Evolutionary conservation across 1,139 yeast genomes (phyloP).

Genomic region (Pichia sp.): DNA sequence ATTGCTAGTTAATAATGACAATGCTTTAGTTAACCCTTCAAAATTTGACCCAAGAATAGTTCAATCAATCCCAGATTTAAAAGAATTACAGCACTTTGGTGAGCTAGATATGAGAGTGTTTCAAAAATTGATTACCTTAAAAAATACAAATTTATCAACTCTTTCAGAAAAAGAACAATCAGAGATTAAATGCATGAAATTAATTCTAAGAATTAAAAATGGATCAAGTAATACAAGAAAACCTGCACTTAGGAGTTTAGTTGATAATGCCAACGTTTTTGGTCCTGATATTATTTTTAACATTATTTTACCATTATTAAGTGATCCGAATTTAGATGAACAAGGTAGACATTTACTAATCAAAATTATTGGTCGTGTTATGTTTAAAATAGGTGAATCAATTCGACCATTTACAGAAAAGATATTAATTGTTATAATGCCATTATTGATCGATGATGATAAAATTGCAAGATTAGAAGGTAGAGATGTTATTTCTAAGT

Average conservation of each 20-base stretch:
- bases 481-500: slow-evolving; percentile 65
- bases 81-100: slow-evolving; percentile 59
- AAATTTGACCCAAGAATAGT: slow-evolving; percentile 36
- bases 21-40: slow-evolving; percentile 15
- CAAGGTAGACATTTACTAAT: slow-evolving; percentile 80
- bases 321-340: slow-evolving; percentile 70
- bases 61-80: slow-evolving; percentile 57
- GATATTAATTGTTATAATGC: slow-evolving; percentile 68
- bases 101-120: slow-evolving; percentile 70
- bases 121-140: slow-evolving; percentile 47
- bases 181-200: slow-evolving; percentile 56
- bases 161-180: slow-evolving; percentile 47
- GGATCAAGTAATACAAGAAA: slow-evolving; percentile 67
- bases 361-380: slow-evolving; percentile 64
- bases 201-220: slow-evolving; percentile 67
- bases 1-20: slow-evolving; percentile 33
- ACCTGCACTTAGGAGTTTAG: slow-evolving; percentile 59
- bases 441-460: slow-evolving; percentile 77
- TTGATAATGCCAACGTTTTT: slow-evolving; percentile 55
- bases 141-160: slow-evolving; percentile 30
- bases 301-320: slow-evolving; percentile 63
- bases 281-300: slow-evolving; percentile 70
- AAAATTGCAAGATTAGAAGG: slow-evolving; percentile 69
- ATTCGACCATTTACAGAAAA: slow-evolving; percentile 71
- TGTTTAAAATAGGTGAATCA: slow-evolving; percentile 57